A percentile compares a stretch with the other conserved stretches of the same genome.
phyloP scores from a whole-genome alignment of 2,329 filamentous ascomycete genomes.

The Tolypocladium ovalisporum region DNA sequence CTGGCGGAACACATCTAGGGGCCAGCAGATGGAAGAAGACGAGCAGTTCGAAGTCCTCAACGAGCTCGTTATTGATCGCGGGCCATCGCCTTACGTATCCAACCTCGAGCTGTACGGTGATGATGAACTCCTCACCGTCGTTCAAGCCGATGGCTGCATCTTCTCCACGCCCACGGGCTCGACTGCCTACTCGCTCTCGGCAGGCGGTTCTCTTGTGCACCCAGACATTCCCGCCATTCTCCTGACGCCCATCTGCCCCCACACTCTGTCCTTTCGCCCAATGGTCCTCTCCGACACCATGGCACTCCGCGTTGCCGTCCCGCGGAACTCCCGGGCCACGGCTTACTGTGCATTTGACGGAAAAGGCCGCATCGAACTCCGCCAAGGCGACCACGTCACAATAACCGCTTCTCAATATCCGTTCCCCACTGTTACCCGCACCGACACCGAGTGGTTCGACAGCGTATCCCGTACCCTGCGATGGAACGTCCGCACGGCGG shows the following conservation, averaged over 20 bases:
- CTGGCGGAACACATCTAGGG: constrained; percentile 57
- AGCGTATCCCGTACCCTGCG: constrained; percentile 83
- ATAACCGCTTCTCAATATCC: constrained; percentile 94
- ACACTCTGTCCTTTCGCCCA: constrained; percentile 91
- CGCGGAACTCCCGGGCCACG: constrained; percentile 73
- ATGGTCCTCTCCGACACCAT: constrained; percentile 97
- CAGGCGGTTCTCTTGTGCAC: constrained; percentile 89
- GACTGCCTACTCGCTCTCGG: constrained; percentile 92
- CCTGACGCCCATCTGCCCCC: constrained; percentile 92
- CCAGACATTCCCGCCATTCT: constrained; percentile 95
- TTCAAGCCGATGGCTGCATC: constrained; percentile 95
- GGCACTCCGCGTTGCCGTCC: constrained; percentile 80
- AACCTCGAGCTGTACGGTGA: constrained; percentile 95
- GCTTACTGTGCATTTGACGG: constrained; percentile 97
- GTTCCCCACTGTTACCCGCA: constrained; percentile 89
- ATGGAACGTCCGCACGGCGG: constrained; percentile 89
- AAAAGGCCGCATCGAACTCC: constrained; percentile 87
- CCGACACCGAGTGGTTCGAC: constrained; percentile 91
- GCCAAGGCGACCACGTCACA: constrained; percentile 89
- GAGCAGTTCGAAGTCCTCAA: constrained; percentile 98
- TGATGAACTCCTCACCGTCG: constrained; percentile 85
- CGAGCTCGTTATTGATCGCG: constrained; percentile 95
- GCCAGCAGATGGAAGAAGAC: constrained; percentile 66
- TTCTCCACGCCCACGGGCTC: constrained; percentile 93
- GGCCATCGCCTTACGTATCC: constrained; percentile 92